phyloP scores from a whole-genome alignment of 495 filamentous ascomycete species.

The Neurospora sp. region DNA sequence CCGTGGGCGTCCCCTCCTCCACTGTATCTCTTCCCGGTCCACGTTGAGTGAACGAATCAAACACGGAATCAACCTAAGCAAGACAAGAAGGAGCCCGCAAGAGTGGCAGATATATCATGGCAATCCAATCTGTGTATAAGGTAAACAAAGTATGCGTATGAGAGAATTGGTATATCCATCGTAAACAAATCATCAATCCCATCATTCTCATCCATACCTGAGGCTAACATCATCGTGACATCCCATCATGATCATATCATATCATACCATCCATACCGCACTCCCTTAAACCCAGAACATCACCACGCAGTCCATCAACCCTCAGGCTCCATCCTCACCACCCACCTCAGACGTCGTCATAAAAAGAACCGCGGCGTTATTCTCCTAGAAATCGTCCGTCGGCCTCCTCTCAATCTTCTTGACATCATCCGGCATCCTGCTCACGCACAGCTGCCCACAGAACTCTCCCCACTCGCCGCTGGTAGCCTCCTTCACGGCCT shows the following conservation, averaged over 20 bases:
- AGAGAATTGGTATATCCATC: not conserved
- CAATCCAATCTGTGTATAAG: not conserved
- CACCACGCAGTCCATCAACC: not conserved
- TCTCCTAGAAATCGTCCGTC: conserved; percentile 9
- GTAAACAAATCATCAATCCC: not conserved
- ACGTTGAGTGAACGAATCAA: not conserved
- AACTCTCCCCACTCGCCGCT: conserved; percentile 43
- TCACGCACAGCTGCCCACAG: conserved; percentile 42
- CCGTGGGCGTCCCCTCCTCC: not conserved
- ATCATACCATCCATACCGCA: not conserved
- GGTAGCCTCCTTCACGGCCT: conserved; percentile 44
- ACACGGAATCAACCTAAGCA: not conserved
- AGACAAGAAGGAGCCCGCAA: not conserved
- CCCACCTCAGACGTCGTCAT: not conserved
- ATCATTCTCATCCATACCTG: not conserved
- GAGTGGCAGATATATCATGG: not conserved
- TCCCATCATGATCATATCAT: not conserved
- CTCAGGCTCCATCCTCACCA: not conserved
- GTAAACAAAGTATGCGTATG: not conserved
- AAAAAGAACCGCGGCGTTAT: not conserved
- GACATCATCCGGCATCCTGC: conserved; percentile 43
- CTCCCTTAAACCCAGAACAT: not conserved
- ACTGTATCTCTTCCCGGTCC: not conserved
- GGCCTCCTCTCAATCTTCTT: conserved; percentile 29
- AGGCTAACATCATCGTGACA: not conserved